Base-by-base conservation (phyloP, 495 filamentous ascomycete species). In the Aspergillus haitiensis region DNA sequence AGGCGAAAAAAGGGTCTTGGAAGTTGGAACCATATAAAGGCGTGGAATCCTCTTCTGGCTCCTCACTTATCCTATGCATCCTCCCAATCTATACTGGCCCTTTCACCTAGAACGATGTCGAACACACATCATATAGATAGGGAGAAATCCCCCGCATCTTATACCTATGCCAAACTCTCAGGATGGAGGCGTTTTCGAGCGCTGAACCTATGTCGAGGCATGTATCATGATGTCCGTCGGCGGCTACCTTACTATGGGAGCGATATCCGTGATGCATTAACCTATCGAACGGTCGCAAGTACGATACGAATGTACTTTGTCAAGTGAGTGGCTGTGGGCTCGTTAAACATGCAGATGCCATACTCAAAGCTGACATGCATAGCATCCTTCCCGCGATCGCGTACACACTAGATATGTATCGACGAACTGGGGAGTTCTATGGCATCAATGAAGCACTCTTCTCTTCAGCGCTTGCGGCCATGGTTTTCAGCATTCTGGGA, bases 221-320 rank as follows among this genome's bases (percentile, higher is more conserved):
- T 91, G 82, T 68, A 80, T 45, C 83, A 88, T 68, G 88, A 90
- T 72, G 64, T 89, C 55, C 81, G 78, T 42, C 80, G 86, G 51
- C 75, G 88, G 40, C 77, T 76, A 6, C 88, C 88, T 13, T 90
- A 77, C 69, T 91, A 89, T 65, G 73, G 71, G 70, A 86, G 82
- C 64, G 88, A 91, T 70, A 88, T 85, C 83, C 71, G 65, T 32
- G 88, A 90, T 71, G 87, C 87, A 7, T 87, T 84, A 83, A 81
- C 88, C 66, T 91, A 90, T 66, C 78, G 88, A 40, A 84, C 89
- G 18, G 74, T 90, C 35, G 86, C 88, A 21, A 85, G 84, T 55
- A 89, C 86, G 47, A 76, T 91, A 45, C 89, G 89, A 68, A 90
- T 90, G 86, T 90, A 90, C 70, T 90, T 90, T 76, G 88, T 87